Percentiles rank a stretch among this genome's conserved stretches.
Conservation (phyloP, 371 early-diverging fungal species). For the Haplosporangium sp. region DNA sequence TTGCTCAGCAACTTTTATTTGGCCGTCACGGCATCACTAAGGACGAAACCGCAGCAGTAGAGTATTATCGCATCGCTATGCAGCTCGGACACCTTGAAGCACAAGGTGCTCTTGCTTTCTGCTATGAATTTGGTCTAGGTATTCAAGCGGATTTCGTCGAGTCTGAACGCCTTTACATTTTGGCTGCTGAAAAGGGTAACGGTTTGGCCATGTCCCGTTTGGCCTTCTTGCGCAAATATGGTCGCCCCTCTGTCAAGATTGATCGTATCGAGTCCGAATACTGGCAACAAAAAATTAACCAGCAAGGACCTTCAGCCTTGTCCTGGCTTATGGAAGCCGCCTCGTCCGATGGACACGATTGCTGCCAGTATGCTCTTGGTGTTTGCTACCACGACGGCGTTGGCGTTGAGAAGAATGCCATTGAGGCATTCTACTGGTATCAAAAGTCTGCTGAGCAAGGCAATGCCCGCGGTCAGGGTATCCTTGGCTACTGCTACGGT, state of each 20-base stretch:
- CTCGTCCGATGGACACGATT: constrained; percentile 56
- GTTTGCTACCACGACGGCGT: constrained; percentile 89
- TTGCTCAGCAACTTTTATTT: constrained; percentile 65
- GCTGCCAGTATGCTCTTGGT: constrained; percentile 72
- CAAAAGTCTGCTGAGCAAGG: constrained; percentile 76
- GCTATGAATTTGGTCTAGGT: constrained; percentile 86
- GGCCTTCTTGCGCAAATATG: constrained; percentile 80
- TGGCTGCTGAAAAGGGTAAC: constrained; percentile 66
- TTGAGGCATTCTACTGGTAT: constrained; percentile 82
- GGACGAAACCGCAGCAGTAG: constrained; percentile 60
- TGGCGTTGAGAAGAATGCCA: constrained; percentile 74
- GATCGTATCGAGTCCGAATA: constrained; percentile 78
- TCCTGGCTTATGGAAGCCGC: constrained; percentile 72
- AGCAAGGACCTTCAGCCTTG: constrained; percentile 57
- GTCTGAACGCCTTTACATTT: constrained; percentile 72
- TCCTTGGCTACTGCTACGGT: constrained; percentile 83
- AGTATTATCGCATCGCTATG: constrained; percentile 60
- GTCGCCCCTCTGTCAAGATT: constrained; percentile 79
- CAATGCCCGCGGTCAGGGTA: constrained; percentile 83
- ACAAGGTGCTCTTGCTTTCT: constrained; percentile 71
- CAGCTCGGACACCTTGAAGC: constrained; percentile 60
- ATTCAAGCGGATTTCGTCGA: constrained; percentile 62
- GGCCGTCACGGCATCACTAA: constrained; percentile 64
- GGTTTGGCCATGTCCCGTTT: constrained; percentile 74
- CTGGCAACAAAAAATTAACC: constrained; percentile 64